Evolutionary conservation across 768 basidiomycete genomes (phyloP).

Genomic region (Ramaria rubella): DNA sequence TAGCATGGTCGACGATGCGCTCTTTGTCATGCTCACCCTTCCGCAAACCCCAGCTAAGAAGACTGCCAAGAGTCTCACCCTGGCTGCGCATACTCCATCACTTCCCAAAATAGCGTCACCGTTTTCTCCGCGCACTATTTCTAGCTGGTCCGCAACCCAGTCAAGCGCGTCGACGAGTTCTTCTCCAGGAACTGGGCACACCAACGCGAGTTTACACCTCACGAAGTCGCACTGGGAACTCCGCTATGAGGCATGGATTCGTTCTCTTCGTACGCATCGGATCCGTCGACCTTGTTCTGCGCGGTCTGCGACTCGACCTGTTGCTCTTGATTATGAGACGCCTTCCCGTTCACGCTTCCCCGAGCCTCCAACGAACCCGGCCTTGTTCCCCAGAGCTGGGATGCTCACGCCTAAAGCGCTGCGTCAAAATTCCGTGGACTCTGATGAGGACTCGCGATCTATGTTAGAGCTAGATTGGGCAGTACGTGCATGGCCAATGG

Average conservation of each 20-base stretch:
- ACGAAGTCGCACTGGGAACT: constrained; percentile 10
- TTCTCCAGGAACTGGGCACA: constrained; percentile 3
- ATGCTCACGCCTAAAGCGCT: background rate
- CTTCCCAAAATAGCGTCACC: constrained; percentile 6
- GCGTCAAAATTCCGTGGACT: background rate
- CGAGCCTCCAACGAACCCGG: background rate
- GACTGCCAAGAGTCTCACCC: background rate
- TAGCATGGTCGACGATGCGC: background rate
- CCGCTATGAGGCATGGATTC: constrained; percentile 5
- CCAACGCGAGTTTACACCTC: background rate
- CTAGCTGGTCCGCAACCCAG: background rate
- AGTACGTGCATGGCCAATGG: constrained; percentile 3
- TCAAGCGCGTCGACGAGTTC: background rate
- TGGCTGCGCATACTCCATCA: constrained; percentile 2
- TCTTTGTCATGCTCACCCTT: background rate
- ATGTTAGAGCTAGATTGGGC: constrained; percentile 4
- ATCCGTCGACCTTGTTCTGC: background rate
- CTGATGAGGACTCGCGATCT: background rate
- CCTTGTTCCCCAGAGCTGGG: constrained; percentile 6
- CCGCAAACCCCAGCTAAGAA: background rate
- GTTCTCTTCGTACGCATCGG: background rate
- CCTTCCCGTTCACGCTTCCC: background rate
- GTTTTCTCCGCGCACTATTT: constrained; percentile 1
- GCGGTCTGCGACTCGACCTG: background rate
- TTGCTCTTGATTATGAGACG: background rate